A percentile compares a stretch with the other conserved stretches of the same genome.
These are phyloP conservation scores for Colletotrichum kahawae DNA, from an alignment of 2,329 filamentous ascomycete genomes.

Conservation along the genomic window DNA sequence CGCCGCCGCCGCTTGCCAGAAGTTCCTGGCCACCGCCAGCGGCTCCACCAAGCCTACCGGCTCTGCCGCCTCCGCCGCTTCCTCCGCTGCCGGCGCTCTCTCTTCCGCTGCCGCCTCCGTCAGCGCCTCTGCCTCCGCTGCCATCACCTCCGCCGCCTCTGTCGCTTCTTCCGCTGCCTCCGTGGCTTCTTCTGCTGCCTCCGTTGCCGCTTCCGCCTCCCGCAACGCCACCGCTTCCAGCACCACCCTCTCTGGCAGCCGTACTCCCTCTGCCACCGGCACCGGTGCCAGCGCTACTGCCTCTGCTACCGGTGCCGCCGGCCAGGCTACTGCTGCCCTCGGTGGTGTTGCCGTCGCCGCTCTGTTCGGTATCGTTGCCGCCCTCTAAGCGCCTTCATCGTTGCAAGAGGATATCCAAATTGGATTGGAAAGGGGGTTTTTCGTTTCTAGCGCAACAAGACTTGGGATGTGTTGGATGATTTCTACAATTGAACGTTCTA, in stretches of 20 bases:
- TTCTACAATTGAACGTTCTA: not conserved
- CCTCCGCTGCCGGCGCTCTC: not conserved
- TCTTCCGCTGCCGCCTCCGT: not conserved
- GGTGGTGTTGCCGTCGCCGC: conserved; percentile 13
- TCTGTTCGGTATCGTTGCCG: conserved; percentile 11
- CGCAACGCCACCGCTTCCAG: not conserved
- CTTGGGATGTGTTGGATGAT: not conserved
- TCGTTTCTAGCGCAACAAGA: not conserved
- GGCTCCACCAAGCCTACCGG: not conserved
- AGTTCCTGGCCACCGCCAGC: conserved; percentile 23
- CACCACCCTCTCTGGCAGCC: not conserved
- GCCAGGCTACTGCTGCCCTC: not conserved
- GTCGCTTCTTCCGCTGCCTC: conserved; percentile 26
- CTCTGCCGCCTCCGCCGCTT: not conserved
- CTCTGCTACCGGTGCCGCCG: not conserved
- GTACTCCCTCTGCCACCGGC: not conserved
- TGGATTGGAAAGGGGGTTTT: not conserved
- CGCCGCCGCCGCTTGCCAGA: conserved; percentile 28
- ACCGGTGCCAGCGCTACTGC: not conserved
- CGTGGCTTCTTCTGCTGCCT: not conserved
- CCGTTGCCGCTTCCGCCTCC: conserved; percentile 22
- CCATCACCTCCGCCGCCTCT: conserved; percentile 31
- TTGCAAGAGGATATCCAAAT: no score
- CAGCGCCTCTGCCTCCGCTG: conserved; percentile 27
- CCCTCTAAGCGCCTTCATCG: not conserved